phyloP scores from a whole-genome alignment of 2,329 filamentous ascomycete genomes.

The Cercospora zeae-maydis region DNA sequence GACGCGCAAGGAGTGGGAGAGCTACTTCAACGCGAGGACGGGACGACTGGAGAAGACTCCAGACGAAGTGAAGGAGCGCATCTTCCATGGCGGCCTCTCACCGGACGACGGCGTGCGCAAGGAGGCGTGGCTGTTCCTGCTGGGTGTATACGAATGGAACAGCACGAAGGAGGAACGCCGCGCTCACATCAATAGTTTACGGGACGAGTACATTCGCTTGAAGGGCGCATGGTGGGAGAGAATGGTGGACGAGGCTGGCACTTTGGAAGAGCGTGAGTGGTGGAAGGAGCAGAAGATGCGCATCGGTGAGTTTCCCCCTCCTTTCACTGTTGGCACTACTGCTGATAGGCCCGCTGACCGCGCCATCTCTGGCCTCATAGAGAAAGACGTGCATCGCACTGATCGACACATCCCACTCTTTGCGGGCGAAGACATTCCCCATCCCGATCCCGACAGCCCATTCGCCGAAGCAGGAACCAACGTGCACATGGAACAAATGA shows the following conservation, averaged over 20 bases:
- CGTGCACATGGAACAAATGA: constrained; percentile 96
- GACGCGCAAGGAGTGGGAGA: constrained; percentile 82
- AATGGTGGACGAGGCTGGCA: constrained; percentile 75
- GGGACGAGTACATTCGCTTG: constrained; percentile 89
- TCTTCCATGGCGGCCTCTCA: constrained; percentile 91
- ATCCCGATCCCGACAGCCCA: constrained; percentile 91
- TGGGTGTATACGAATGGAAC: constrained; percentile 91
- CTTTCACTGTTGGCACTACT: constrained; percentile 23
- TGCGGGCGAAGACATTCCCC: constrained; percentile 90
- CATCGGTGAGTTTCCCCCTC: constrained; percentile 66
- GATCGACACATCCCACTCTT: constrained; percentile 95
- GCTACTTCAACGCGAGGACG: constrained; percentile 73
- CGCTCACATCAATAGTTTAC: constrained; percentile 74
- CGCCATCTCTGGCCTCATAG: constrained; percentile 56
- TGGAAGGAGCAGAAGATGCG: constrained; percentile 92
- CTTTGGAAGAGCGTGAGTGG: constrained; percentile 82
- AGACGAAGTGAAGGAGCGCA: constrained; percentile 93
- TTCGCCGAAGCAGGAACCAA: constrained; percentile 93
- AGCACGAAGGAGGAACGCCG: constrained; percentile 81
- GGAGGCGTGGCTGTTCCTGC: constrained; percentile 91
- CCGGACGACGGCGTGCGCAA: constrained; percentile 88
- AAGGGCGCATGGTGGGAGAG: constrained; percentile 97
- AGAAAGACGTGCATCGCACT: constrained; percentile 97
- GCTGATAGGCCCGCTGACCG: constrained; percentile 41
- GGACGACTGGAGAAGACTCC: constrained; percentile 75